phyloP scores from a whole-genome alignment of 495 filamentous ascomycete genomes.

The Penicillium longicatenatum region DNA sequence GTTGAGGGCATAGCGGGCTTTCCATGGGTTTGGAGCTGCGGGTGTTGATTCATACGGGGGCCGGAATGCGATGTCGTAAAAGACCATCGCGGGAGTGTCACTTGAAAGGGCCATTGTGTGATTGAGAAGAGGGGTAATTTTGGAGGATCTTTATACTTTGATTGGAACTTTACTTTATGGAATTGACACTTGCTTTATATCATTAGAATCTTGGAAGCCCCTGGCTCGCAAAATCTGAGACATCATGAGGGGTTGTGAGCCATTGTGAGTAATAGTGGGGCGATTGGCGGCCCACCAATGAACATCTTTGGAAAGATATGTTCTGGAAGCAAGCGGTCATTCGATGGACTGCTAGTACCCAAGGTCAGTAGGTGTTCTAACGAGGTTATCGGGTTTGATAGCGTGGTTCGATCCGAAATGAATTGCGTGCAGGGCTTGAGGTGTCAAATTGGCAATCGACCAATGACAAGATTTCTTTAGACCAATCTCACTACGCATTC shows the following conservation, averaged over 20 bases:
- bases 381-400: too few species aligned
- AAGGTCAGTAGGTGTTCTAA: too few species aligned
- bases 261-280: background rate
- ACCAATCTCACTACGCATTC: too few species aligned
- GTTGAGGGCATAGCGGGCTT: conserved; percentile 62
- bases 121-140: background rate
- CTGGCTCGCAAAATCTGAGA: background rate
- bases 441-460: too few species aligned
- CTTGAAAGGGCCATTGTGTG: background rate
- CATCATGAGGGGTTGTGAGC: background rate
- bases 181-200: background rate
- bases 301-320: background rate
- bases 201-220: background rate
- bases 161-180: background rate
- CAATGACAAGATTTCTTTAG: too few species aligned
- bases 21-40: conserved; percentile 60
- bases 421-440: too few species aligned
- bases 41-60: conserved; percentile 36
- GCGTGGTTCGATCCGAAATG: too few species aligned
- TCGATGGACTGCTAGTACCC: too few species aligned
- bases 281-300: background rate
- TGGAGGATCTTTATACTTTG: background rate
- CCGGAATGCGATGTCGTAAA: conserved; percentile 60
- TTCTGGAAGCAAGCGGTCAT: background rate
- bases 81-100: conserved; percentile 30